These are phyloP conservation scores for Cylindricascospora bacillispora DNA, from an alignment of 1,139 yeast genomes.

Conservation along the genomic window DNA sequence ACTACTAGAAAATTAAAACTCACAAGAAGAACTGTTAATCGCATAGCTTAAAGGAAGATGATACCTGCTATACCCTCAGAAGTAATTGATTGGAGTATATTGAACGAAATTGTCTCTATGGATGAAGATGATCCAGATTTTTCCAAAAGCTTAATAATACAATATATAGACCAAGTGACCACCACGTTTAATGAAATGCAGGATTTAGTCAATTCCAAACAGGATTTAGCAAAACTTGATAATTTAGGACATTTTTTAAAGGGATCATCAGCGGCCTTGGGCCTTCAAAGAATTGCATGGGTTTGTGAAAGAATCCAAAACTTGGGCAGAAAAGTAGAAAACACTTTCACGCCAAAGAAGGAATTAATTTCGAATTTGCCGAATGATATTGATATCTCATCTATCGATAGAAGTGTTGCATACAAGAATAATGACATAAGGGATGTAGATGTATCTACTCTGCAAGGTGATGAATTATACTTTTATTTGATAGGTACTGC, in stretches of 20 bases:
- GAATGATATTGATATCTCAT: no score
- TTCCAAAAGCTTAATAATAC: slow-evolving; percentile 60
- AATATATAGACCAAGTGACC: slow-evolving; percentile 81
- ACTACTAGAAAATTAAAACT: no score
- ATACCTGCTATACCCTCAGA: slow-evolving; percentile 33
- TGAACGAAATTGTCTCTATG: slow-evolving; percentile 83
- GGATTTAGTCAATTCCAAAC: slow-evolving; percentile 30
- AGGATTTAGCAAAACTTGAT: slow-evolving; percentile 49
- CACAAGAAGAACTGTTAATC: no score
- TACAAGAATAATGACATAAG: slow-evolving; percentile 8
- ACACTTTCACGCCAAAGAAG: slow-evolving; percentile 19
- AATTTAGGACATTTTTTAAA: slow-evolving; percentile 83
- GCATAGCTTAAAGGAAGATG: no score
- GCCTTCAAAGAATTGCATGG: slow-evolving; percentile 65
- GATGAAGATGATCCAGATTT: slow-evolving; percentile 82
- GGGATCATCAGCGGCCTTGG: slow-evolving; percentile 93
- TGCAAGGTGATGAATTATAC: slow-evolving; percentile 5
- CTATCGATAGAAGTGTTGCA: slow-evolving; percentile 4
- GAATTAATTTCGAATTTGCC: slow-evolving; percentile 15
- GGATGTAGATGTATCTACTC: slow-evolving; percentile 1
- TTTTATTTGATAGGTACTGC: slow-evolving; percentile 37
- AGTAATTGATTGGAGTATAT: slow-evolving; percentile 77
- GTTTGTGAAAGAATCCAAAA: slow-evolving; percentile 92
- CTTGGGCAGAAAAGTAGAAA: slow-evolving; percentile 48
- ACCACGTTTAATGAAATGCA: slow-evolving; percentile 69